Conservation (phyloP, 192 early-diverging fungal genomes). For the Chytriomyces confervae region DNA sequence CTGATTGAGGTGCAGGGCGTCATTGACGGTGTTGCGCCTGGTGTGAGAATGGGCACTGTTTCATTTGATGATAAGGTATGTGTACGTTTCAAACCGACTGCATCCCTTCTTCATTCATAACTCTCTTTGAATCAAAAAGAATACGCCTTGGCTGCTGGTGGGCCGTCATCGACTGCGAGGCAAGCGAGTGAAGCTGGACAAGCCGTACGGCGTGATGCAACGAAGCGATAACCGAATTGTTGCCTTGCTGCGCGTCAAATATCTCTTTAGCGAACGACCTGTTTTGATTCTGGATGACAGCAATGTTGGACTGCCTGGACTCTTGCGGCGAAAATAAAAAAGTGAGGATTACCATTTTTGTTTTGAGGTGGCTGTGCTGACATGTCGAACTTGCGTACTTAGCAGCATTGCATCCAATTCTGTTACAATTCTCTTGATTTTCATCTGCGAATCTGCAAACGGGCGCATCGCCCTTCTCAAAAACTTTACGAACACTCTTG, state of each 20-base stretch:
- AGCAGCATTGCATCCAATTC: no score
- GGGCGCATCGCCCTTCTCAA: no score
- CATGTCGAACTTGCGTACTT: no score
- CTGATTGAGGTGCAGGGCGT: slow-evolving; percentile 31
- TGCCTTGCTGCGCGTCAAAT: slow-evolving; percentile 11
- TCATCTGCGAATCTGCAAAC: no score
- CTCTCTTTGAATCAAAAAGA: background rate
- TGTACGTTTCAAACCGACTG: background rate
- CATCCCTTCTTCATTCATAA: background rate
- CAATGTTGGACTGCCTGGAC: slow-evolving; percentile 22
- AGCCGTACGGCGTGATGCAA: slow-evolving; percentile 14
- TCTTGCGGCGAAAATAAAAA: background rate
- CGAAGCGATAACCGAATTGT: background rate
- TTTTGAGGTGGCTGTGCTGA: background rate
- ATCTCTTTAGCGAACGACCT: slow-evolving; percentile 27
- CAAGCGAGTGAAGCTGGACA: slow-evolving; percentile 8
- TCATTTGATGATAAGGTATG: slow-evolving; percentile 6
- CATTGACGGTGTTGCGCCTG: background rate
- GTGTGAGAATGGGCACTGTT: background rate
- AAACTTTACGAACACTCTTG: no score
- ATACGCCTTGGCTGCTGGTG: slow-evolving; percentile 6
- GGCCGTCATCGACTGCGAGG: slow-evolving; percentile 24
- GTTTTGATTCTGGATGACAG: slow-evolving; percentile 11
- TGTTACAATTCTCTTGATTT: no score
- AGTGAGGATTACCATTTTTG: background rate